A percentile compares a stretch with the other conserved stretches of the same genome.
phyloP scores from a whole-genome alignment of 495 filamentous ascomycete genomes.

The Aspergillus diversus region DNA sequence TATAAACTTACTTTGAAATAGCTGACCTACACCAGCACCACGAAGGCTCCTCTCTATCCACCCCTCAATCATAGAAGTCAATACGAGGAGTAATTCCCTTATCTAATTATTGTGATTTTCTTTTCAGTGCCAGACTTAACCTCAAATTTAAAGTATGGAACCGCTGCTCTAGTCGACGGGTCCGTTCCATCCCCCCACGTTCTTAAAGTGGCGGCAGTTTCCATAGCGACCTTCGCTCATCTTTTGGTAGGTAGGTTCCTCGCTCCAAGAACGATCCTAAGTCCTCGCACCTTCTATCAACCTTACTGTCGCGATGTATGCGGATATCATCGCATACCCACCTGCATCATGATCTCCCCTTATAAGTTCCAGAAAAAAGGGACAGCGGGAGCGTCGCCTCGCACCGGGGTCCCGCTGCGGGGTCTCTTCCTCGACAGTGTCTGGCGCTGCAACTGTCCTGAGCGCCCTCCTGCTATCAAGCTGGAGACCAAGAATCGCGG shows the following conservation, averaged over 20 bases:
- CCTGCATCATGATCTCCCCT: constrained; percentile 27
- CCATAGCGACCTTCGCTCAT: constrained; percentile 28
- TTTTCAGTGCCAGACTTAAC: not conserved
- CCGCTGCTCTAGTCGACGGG: not conserved
- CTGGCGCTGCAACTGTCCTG: constrained; percentile 70
- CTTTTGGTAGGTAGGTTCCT: not conserved
- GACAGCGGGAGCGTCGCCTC: constrained; percentile 25
- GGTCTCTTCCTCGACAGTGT: constrained; percentile 59
- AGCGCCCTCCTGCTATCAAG: constrained; percentile 61
- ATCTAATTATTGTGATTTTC: not conserved
- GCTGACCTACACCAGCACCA: too few species aligned
- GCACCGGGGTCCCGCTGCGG: constrained; percentile 43
- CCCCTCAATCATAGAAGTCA: too few species aligned
- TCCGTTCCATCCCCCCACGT: constrained; percentile 3
- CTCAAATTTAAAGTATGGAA: not conserved
- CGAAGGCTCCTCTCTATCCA: too few species aligned
- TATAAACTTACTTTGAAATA: too few species aligned
- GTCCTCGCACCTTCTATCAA: not conserved
- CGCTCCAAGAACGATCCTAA: not conserved
- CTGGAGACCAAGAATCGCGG: constrained; percentile 69
- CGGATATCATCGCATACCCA: not conserved
- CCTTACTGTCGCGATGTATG: not conserved
- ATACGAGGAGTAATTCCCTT: too few species aligned
- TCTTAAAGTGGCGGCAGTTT: constrained; percentile 25
- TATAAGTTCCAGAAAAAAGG: constrained; percentile 22